These are phyloP conservation scores for Dipteronia dyeriana DNA, from an alignment of 345 rosid genomes.

Conservation along the genomic window DNA sequence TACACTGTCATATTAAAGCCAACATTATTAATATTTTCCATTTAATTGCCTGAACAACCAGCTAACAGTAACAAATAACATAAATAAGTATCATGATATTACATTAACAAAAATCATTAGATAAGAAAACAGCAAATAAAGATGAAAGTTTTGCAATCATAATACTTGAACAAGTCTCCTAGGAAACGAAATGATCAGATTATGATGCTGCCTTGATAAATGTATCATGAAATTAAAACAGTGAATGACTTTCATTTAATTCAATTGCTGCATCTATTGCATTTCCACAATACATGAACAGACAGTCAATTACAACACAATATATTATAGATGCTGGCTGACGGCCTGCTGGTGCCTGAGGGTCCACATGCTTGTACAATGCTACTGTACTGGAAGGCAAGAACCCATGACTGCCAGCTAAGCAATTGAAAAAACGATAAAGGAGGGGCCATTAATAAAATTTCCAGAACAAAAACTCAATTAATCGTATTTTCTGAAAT, in stretches of 20 bases:
- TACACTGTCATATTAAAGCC: background rate
- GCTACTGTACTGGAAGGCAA: background rate
- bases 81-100: background rate
- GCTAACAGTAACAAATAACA: background rate
- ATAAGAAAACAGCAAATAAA: background rate
- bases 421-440: too few relatives aligned
- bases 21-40: background rate
- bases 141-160: background rate
- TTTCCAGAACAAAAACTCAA: too few relatives aligned
- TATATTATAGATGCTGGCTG: background rate
- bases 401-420: too few relatives aligned
- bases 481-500: too few relatives aligned
- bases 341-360: background rate
- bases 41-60: background rate
- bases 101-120: background rate
- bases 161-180: background rate
- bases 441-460: too few relatives aligned
- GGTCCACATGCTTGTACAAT: background rate
- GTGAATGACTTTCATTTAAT: background rate
- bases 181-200: background rate
- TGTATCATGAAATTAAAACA: background rate
- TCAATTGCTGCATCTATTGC: background rate
- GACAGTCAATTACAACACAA: background rate
- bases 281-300: constrained; percentile 7
- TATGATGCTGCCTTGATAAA: background rate